These are phyloP conservation scores for Zymoseptoria tritici DNA, from an alignment of 2,329 filamentous ascomycete species.

Conservation along the genomic window DNA sequence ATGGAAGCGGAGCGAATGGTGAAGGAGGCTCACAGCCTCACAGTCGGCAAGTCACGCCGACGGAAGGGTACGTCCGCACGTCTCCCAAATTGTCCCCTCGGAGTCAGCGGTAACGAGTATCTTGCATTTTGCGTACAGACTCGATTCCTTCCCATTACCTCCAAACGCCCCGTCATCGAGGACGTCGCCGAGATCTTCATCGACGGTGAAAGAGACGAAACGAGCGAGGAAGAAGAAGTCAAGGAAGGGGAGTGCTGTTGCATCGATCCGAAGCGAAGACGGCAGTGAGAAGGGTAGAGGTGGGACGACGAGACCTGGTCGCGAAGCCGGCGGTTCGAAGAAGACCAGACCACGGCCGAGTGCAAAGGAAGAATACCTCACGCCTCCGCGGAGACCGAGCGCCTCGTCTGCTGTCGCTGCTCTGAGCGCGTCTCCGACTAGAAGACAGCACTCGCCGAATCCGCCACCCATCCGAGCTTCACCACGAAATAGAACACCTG, in stretches of 20 bases:
- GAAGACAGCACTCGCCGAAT: too few species aligned
- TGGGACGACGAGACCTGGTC: background rate
- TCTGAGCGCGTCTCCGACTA: too few species aligned
- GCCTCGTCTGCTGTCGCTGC: too few species aligned
- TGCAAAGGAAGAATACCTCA: background rate
- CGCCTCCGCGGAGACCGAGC: background rate
- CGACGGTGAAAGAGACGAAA: constrained; percentile 2
- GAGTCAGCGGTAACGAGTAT: constrained; percentile 3
- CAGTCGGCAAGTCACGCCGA: constrained; percentile 24
- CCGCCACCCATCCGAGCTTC: too few species aligned
- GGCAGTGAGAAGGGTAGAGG: background rate
- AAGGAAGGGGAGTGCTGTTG: background rate
- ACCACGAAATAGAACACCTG: too few species aligned
- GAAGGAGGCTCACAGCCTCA: constrained; percentile 10
- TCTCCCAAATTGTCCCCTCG: background rate
- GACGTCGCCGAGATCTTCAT: background rate
- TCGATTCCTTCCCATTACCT: background rate
- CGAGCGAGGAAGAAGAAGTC: background rate
- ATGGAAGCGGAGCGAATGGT: constrained; percentile 2
- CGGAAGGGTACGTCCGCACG: constrained; percentile 24
- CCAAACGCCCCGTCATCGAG: background rate
- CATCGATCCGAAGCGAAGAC: background rate
- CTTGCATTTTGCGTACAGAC: background rate
- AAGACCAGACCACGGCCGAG: background rate
- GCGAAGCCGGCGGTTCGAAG: background rate